Base-by-base conservation (phyloP, 257 asterid species). In the Nemophila menziesii region DNA sequence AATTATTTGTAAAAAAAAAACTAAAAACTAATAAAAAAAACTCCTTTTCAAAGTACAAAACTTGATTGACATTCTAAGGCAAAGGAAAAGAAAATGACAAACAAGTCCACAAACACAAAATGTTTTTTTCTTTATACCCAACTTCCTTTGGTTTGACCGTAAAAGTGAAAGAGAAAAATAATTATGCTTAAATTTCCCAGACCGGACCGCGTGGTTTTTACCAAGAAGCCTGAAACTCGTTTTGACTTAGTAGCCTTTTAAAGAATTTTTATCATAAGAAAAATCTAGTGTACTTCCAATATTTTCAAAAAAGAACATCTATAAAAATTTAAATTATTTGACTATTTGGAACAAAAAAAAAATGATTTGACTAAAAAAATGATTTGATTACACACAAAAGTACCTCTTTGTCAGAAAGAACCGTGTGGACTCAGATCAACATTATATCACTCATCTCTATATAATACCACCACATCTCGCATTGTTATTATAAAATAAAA, bases 361-460 rank as follows among this genome's bases (percentile, higher is more conserved):
- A n/a, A n/a, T n/a, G n/a, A n/a, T n/a, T n/a, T n/a, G n/a, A n/a
- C n/a, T n/a, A n/a, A n/a, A n/a, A n/a, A n/a, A n/a, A n/a, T n/a
- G n/a, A n/a, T n/a, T n/a, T n/a, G n/a, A n/a, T n/a, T 29, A 27
- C 44, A 3, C 11, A 14, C 22, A 52, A 33, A 21, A 59, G 61
- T 69, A 72, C 37, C 43, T 47, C 13, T 22, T 20, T 56, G 37
- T 38, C 59, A 51, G 59, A 54, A 12, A 56, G 64, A 76, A 76
- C 69, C 78, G 86, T 76, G 86, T 76, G 81, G 81, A 48, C 77
- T 70, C 64, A 54, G 52, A 55, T 61, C 65, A 48, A 13, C 43
- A 48, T 17, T 33, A 29, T 49, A n/a, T n/a, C n/a, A n/a, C n/a
- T n/a, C n/a, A n/a, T n/a, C n/a, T n/a, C n/a, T n/a, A n/a, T n/a